A percentile compares a stretch with the other conserved stretches of the same genome.
phyloP scores from a whole-genome alignment of 352 stramenopile species.

The Phytophthora pini region DNA sequence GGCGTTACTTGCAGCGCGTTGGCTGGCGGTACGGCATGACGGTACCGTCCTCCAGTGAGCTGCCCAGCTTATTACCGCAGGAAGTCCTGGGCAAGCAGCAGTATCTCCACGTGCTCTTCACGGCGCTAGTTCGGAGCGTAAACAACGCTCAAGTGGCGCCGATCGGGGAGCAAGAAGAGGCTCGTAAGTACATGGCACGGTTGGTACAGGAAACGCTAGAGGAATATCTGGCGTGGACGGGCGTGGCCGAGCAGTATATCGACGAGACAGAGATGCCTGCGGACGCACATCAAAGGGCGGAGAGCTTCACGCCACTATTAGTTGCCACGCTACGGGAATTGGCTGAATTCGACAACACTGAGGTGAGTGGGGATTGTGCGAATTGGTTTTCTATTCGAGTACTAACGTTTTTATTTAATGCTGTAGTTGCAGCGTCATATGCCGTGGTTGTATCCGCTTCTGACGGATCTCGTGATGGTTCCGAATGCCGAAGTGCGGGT shows the following conservation, averaged over 20 bases:
- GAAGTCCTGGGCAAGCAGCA: constrained; percentile 82
- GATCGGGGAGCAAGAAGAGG: constrained; percentile 61
- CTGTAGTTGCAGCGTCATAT: constrained; percentile 70
- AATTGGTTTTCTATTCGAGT: neutral
- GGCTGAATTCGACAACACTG: constrained; percentile 47
- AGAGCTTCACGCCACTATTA: constrained; percentile 61
- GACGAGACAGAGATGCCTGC: constrained; percentile 36
- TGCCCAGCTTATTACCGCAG: constrained; percentile 74
- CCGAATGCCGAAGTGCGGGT: constrained; percentile 66
- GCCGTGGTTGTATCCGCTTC: constrained; percentile 80
- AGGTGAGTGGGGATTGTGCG: constrained; percentile 51
- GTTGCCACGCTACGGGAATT: constrained; percentile 60
- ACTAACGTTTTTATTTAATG: constrained; percentile 17
- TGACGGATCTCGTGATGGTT: constrained; percentile 78
- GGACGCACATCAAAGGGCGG: constrained; percentile 62
- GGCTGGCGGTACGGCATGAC: constrained; percentile 64
- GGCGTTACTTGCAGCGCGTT: constrained; percentile 50
- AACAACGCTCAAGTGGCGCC: constrained; percentile 36
- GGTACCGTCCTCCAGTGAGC: constrained; percentile 40
- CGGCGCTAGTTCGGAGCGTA: constrained; percentile 29
- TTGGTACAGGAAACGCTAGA: constrained; percentile 68
- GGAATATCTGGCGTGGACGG: constrained; percentile 78
- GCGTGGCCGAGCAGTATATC: constrained; percentile 14
- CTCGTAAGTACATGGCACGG: constrained; percentile 67
- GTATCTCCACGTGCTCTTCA: constrained; percentile 75